Conservation (phyloP, 768 basidiomycete species). For the Lyophyllum decastes region DNA sequence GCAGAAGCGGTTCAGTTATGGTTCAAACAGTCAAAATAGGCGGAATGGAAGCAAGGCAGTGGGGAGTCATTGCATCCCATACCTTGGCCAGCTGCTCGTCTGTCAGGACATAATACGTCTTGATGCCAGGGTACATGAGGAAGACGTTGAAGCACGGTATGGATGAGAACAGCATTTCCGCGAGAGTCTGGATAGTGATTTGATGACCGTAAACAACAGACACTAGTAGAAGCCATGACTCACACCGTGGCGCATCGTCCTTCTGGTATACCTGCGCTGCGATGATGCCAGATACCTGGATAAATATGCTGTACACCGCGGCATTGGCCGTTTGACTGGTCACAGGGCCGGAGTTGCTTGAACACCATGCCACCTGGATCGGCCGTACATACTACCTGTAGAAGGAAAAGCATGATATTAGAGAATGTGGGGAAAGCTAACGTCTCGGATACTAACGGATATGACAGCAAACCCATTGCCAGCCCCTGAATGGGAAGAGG, state of each 20-base stretch:
- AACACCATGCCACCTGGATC: constrained; percentile 61
- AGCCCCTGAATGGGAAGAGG: constrained; percentile 31
- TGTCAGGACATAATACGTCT: constrained; percentile 58
- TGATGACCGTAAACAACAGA: neutral
- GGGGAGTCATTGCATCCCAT: constrained; percentile 58
- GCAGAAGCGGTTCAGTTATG: constrained; percentile 41
- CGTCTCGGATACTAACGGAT: constrained; percentile 32
- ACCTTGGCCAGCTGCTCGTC: constrained; percentile 53
- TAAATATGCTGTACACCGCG: constrained; percentile 61
- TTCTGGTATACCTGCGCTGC: constrained; percentile 56
- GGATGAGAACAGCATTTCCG: constrained; percentile 56
- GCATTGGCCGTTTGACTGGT: constrained; percentile 61
- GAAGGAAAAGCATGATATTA: constrained; percentile 9
- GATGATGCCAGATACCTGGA: constrained; percentile 45
- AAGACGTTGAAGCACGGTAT: constrained; percentile 52
- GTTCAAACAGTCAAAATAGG: too few relatives aligned
- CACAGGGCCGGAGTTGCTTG: constrained; percentile 59
- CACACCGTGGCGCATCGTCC: constrained; percentile 59
- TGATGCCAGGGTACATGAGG: constrained; percentile 54
- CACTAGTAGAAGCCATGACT: constrained; percentile 11
- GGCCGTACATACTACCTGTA: constrained; percentile 46
- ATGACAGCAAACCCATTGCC: constrained; percentile 45
- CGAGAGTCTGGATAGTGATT: constrained; percentile 41
- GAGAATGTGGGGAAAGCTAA: constrained; percentile 16
- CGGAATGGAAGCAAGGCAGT: constrained; percentile 14